phyloP scores from a whole-genome alignment of 345 rosid species.

The Populus ilicifolia region DNA sequence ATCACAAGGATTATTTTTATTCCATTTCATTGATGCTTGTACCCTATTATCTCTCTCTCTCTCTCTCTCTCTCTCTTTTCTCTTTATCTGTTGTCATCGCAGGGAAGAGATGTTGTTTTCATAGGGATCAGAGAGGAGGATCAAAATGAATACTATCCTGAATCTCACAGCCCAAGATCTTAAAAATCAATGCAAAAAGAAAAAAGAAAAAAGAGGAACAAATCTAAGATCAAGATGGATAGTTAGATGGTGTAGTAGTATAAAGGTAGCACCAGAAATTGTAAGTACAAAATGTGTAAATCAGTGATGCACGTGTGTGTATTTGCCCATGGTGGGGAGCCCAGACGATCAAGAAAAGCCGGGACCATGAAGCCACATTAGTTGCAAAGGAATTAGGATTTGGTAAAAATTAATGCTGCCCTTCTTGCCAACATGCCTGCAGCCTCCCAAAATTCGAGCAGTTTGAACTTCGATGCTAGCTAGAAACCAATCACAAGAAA shows the following conservation, averaged over 20 bases:
- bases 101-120: conserved; percentile 24
- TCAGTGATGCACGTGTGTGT: conserved; percentile 31
- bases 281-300: conserved; percentile 11
- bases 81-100: conserved; percentile 10
- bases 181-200: not conserved
- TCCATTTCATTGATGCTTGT: not conserved
- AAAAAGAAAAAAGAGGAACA: conserved; percentile 13
- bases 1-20: conserved; percentile 21
- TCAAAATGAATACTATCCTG: not conserved
- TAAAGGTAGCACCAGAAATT: conserved; percentile 30
- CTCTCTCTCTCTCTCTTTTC: not conserved
- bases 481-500: conserved; percentile 11
- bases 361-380: conserved; percentile 31
- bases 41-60: not conserved
- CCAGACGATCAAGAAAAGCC: conserved; percentile 15
- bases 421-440: conserved; percentile 25
- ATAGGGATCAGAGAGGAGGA: not conserved
- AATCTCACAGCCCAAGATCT: not conserved
- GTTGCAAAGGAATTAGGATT: not conserved
- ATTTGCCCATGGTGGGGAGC: conserved; percentile 14
- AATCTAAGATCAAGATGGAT: conserved; percentile 6
- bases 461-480: not conserved
- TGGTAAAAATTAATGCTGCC: conserved; percentile 3
- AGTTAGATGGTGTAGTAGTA: not conserved
- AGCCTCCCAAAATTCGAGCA: not conserved